Conservation (phyloP, 306 rosid species). For the Lathyrus aphaca region DNA sequence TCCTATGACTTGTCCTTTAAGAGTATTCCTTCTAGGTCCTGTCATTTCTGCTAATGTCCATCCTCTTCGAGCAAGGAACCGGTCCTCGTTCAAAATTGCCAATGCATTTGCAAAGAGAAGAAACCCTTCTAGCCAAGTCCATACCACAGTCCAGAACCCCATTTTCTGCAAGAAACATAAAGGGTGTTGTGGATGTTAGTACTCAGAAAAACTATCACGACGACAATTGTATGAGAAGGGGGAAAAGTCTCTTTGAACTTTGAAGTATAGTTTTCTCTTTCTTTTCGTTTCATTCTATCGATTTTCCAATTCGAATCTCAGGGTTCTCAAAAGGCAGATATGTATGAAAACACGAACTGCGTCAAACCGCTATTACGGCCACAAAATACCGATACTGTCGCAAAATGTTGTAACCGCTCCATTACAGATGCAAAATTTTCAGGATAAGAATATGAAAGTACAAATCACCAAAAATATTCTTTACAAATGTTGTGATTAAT, state of each 20-base stretch:
- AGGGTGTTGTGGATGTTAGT: conserved; percentile 26
- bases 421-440: no score
- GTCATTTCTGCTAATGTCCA: conserved; percentile 69
- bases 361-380: no score
- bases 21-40: conserved; percentile 56
- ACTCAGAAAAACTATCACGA: neutral
- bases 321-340: neutral
- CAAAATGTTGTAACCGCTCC: no score
- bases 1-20: conserved; percentile 74
- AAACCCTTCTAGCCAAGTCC: conserved; percentile 74
- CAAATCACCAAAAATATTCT: no score
- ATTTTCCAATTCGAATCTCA: neutral
- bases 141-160: conserved; percentile 79
- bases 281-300: neutral
- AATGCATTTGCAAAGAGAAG: conserved; percentile 72
- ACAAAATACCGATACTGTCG: no score
- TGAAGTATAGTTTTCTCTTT: neutral
- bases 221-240: neutral
- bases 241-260: neutral
- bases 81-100: conserved; percentile 87
- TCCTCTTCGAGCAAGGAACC: conserved; percentile 81
- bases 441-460: no score
- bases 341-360: conserved; percentile 20
- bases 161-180: conserved; percentile 45
- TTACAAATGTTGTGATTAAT: no score